Base-by-base conservation (phyloP, 2,329 filamentous ascomycete genomes). In the Knufia fluminis region DNA sequence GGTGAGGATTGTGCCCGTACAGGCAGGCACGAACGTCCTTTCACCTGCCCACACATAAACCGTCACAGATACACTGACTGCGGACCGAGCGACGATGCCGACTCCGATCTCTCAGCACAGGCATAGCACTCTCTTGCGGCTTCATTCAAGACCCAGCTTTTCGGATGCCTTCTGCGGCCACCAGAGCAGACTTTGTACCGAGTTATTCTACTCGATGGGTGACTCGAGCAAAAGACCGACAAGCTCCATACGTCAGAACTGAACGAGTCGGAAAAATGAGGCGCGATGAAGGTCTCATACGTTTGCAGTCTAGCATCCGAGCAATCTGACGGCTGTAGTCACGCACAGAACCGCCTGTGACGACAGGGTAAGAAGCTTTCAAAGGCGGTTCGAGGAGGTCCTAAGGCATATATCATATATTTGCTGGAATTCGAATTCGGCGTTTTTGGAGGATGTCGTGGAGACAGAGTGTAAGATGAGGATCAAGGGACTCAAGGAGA, bases 201-300 rank as follows among this genome's bases (percentile, higher is more conserved):
- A 0, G 79, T 80, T 0, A 54, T 85, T n/a, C 69, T 86, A 1
- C 84, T 83, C 68, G 74, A 78, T 56, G 83, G 82, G 3, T 85
- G 80, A 61, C 75, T 77, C 12, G 61, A 68, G 3, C 73, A 75
- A 1, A 70, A 68, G 0, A 62, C 67, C 10, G 82, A 86, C 55
- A 71, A 79, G 35, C 60, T 86, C 0, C 86, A 86, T 64, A 65
- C 71, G 0, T 72, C 75, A 75, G 44, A 55, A 24, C n/a, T 55
- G 12, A 45, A 49, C 17, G 41, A 36, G 4, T 88, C 84, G 84
- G 72, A 80, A 58, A 54, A 61, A 1, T 60, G 70, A 0, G 83
- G 83, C 1, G 80, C 75, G 0, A 79, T 87, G 0, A 70, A 74
- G 1, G 72, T 87, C 1, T 68, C 73, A 0, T 73, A 77, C 55